Base-by-base conservation (phyloP, 345 rosid species). In the Salix udensis region DNA sequence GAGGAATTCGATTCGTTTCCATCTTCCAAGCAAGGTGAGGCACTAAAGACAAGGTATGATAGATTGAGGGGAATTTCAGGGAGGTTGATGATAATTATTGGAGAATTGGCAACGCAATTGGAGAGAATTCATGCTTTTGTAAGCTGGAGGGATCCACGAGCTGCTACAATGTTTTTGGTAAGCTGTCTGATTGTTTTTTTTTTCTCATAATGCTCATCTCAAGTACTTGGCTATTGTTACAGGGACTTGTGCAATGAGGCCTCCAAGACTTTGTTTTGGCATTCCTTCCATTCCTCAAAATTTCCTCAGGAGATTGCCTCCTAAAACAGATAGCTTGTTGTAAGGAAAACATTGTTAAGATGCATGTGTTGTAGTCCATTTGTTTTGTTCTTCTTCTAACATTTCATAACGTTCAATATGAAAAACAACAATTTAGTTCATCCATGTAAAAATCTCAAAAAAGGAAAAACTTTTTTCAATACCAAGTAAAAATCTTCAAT, bases 41-140 rank as follows among this genome's bases (percentile, higher is more conserved):
- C 13, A 44, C 26, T 40, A 28, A 68, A 68, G 30, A 19, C 30
- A 37, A n/a, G 53, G 79, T 88, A 86, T 50, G 90, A 88, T 52
- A 67, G 86, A 6, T 34, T 88, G 55, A 82, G 91, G 74, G 76
- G 82, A 55, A 81, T 88, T 14, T 86, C 77, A 1, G 91, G 86
- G 66, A 83, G 80, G 78, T 31, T 84, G 70, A 73, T 55, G 66
- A 34, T 55, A 30, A 58, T 72, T 65, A 37, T 55, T 6, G 75
- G 75, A 10, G 67, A 72, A 30, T 36, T 72, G 50, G 75, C 75
- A n/a, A 72, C 75, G 37, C 75, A 72, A 13, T 5, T 72, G 21
- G 67, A 72, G 52, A 55, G 75, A 28, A 65, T 72, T 18, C 66
- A 55, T n/a, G 26, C 75, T 55, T 1, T 72, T 15, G 66, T 72